A percentile compares a stretch with the other conserved stretches of the same genome.
These are phyloP conservation scores for Hura crepitans DNA, from an alignment of 441 rosid genomes.

Conservation along the genomic window DNA sequence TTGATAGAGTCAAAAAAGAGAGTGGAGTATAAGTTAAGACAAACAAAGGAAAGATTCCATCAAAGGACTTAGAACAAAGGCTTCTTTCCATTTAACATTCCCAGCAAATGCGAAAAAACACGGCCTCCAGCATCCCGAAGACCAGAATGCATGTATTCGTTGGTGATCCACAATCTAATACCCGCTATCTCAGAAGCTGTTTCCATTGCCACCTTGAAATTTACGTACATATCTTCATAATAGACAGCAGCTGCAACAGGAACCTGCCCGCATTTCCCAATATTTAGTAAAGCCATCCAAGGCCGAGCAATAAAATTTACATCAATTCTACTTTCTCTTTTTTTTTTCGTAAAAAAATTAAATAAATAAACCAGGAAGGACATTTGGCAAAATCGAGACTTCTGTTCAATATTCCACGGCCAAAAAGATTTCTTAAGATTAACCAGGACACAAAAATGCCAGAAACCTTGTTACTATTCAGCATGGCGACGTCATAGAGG, in stretches of 20 bases:
- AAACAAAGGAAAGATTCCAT: too few species aligned
- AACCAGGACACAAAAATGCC: neutral
- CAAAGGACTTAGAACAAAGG: constrained; percentile 76
- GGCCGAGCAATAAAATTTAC: neutral
- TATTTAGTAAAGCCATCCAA: neutral
- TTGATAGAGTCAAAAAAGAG: too few species aligned
- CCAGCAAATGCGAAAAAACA: constrained; percentile 72
- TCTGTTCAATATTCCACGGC: neutral
- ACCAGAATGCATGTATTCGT: constrained; percentile 91
- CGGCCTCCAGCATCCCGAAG: constrained; percentile 70
- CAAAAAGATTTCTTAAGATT: constrained; percentile 4
- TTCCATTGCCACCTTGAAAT: constrained; percentile 71
- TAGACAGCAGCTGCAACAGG: constrained; percentile 87
- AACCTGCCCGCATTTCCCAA: constrained; percentile 42
- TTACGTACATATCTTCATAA: constrained; percentile 84
- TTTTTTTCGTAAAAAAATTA: neutral
- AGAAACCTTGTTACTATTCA: constrained; percentile 62
- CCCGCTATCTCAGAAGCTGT: constrained; percentile 70
- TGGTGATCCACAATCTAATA: constrained; percentile 78
- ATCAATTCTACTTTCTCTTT: too few species aligned
- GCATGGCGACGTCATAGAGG: constrained; percentile 44
- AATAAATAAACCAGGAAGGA: neutral
- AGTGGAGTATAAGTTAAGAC: too few species aligned
- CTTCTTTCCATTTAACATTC: constrained; percentile 76
- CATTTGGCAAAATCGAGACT: neutral